Base-by-base conservation (phyloP, 257 asterid genomes). In the Haberlea rhodopensis region DNA sequence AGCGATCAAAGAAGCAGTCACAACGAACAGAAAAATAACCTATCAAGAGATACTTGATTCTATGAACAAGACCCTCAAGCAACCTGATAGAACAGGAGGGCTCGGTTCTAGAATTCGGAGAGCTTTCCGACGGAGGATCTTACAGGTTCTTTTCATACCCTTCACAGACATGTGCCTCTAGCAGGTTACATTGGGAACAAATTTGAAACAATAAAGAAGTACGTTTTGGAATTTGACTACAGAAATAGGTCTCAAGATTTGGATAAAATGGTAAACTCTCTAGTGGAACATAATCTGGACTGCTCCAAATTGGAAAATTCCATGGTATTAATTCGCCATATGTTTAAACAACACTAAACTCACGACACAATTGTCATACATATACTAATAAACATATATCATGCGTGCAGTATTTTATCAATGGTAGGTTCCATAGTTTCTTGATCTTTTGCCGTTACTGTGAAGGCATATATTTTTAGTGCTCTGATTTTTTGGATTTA, bases 111-210 rank as follows among this genome's bases (percentile, higher is more conserved):
- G 78, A 34, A 19, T 80, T 18, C 74, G 74, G 28, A 78, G 84
- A 73, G 16, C 68, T 23, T 78, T 81, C 80, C 73, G 74, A 68
- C 86, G 80, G 20, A 76, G 67, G 68, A 80, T 82, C 78, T 69
- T 75, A 60, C 95, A 87, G 95, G 95, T 85, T 75, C 26, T 1
- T 26, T 55, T 54, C 29, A 20, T 46, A 6, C 60, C 71, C 48
- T 23, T 28, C 51, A 34, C 53, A 7, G 16, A 62, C 56, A 31
- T 31, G 34, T 6, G 19, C 27, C 74, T 22, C 70, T 15, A 45
- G 25, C n/a, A 5, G 3, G 19, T 57, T 18, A 57, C 16, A n/a
- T 59, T 31, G 40, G 10, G 23, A 32, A 32, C 40, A 32, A 32
- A 32, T 32, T 32, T 32, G 40, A 29, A 13, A 3, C 40, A 32